Evolutionary conservation across 192 early-diverging fungal genomes (phyloP).

Genomic region (Dimargaris xerosporica): DNA sequence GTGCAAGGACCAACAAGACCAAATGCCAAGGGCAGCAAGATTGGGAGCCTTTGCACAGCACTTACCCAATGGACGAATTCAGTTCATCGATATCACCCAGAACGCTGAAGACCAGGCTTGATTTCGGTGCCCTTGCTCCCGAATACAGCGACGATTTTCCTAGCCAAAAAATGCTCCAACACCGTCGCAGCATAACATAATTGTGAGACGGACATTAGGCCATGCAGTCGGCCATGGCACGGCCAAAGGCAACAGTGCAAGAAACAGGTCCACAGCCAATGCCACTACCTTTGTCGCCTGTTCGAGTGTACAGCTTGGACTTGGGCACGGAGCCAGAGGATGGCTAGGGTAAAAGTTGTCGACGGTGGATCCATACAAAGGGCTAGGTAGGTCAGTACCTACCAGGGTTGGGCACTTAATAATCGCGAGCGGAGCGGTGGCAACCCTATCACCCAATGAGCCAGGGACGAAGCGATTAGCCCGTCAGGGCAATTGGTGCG

Average conservation of each 20-base stretch:
- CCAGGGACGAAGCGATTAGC: not conserved
- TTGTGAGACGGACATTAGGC: not conserved
- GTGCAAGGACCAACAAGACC: not conserved
- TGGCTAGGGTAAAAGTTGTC: not conserved
- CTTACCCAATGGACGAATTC: constrained; percentile 8
- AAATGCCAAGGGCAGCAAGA: not conserved
- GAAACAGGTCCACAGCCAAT: not conserved
- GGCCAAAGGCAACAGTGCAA: not conserved
- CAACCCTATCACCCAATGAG: not conserved
- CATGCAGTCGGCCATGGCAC: not conserved
- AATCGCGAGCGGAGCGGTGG: not conserved
- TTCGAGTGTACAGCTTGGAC: constrained; percentile 12
- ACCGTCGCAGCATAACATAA: not conserved
- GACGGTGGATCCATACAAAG: not conserved
- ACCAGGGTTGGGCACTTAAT: not conserved
- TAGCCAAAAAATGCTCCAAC: not conserved
- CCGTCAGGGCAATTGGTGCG: not conserved
- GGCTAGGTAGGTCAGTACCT: not conserved
- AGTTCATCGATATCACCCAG: constrained; percentile 13
- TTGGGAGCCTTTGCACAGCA: not conserved
- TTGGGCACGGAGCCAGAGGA: not conserved
- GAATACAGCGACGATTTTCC: constrained; percentile 8
- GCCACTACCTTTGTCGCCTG: constrained; percentile 11
- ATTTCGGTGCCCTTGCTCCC: constrained; percentile 7
- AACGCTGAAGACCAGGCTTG: constrained; percentile 6